Percentiles rank a stretch among this genome's conserved stretches.
Evolutionary conservation across 2,329 filamentous ascomycete species (phyloP).

Genomic region (Hirsutella thompsonii): DNA sequence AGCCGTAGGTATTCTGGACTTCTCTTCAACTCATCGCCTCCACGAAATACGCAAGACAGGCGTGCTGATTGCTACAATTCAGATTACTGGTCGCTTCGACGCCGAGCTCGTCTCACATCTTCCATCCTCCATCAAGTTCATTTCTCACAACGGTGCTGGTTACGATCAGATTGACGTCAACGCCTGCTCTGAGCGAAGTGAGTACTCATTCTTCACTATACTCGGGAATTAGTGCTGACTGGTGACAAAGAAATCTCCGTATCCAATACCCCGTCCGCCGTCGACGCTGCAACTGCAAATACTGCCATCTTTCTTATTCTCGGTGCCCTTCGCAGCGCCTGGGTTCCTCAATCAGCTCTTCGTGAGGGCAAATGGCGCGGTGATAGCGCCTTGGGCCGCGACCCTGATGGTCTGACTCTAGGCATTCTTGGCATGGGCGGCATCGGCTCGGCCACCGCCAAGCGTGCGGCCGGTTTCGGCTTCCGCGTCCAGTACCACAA

Average conservation of each 20-base stretch:
- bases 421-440: conserved; percentile 49
- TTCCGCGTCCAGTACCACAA: conserved; percentile 49
- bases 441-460: conserved; percentile 35
- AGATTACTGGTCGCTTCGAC: conserved; percentile 49
- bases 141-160: conserved; percentile 33
- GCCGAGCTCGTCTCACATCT: conserved; percentile 41
- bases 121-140: conserved; percentile 25
- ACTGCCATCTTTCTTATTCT: conserved; percentile 58
- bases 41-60: too few relatives aligned
- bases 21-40: too few relatives aligned
- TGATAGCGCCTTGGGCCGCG: conserved; percentile 42
- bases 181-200: conserved; percentile 35
- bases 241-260: conserved; percentile 33
- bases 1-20: not conserved
- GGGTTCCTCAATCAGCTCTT: conserved; percentile 43
- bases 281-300: conserved; percentile 60
- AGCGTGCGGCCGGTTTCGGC: conserved; percentile 39
- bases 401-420: conserved; percentile 52
- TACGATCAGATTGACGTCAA: conserved; percentile 60
- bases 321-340: conserved; percentile 54
- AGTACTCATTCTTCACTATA: not conserved
- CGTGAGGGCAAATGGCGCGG: conserved; percentile 44
- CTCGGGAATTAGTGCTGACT: not conserved
- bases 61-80: not conserved
- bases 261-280: conserved; percentile 54